phyloP scores from a whole-genome alignment of 2,329 filamentous ascomycete species.

The Trichothecium sympodiale region DNA sequence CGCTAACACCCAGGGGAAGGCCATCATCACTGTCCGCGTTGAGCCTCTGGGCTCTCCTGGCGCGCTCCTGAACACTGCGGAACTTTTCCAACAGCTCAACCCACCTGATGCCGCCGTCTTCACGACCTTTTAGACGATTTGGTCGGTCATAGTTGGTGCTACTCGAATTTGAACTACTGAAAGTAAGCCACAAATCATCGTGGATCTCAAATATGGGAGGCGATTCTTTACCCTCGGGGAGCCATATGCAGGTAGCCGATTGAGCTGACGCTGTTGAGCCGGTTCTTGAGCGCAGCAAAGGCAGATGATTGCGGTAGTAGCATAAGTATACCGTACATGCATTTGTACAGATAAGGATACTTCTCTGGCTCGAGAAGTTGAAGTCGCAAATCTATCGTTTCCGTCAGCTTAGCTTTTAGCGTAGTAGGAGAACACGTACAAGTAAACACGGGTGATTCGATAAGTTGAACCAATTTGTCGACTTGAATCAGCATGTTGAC shows the following conservation, averaged over 20 bases:
- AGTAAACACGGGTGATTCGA: constrained; percentile 96
- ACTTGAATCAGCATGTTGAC: constrained; percentile 98
- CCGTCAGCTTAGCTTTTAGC: background rate
- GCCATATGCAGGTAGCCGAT: constrained; percentile 89
- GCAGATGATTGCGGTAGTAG: constrained; percentile 95
- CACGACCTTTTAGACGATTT: constrained; percentile 69
- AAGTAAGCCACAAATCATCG: background rate
- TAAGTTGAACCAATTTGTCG: constrained; percentile 91
- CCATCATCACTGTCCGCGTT: constrained; percentile 40
- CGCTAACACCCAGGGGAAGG: constrained; percentile 29
- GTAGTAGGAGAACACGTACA: constrained; percentile 46
- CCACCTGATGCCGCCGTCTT: constrained; percentile 83
- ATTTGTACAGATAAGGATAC: constrained; percentile 93
- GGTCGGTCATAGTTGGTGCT: constrained; percentile 56
- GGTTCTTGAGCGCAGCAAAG: constrained; percentile 92
- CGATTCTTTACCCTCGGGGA: constrained; percentile 57
- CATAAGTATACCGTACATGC: constrained; percentile 94
- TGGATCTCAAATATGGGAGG: background rate
- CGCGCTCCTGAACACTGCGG: constrained; percentile 76
- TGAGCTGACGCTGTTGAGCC: constrained; percentile 91
- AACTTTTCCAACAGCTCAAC: constrained; percentile 91
- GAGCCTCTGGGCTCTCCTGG: constrained; percentile 57
- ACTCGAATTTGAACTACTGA: constrained; percentile 30
- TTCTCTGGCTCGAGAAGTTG: constrained; percentile 93
- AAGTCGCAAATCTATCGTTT: constrained; percentile 65